These are phyloP conservation scores for Scedosporium boydii DNA, from an alignment of 2,329 filamentous ascomycete species.

Conservation along the genomic window DNA sequence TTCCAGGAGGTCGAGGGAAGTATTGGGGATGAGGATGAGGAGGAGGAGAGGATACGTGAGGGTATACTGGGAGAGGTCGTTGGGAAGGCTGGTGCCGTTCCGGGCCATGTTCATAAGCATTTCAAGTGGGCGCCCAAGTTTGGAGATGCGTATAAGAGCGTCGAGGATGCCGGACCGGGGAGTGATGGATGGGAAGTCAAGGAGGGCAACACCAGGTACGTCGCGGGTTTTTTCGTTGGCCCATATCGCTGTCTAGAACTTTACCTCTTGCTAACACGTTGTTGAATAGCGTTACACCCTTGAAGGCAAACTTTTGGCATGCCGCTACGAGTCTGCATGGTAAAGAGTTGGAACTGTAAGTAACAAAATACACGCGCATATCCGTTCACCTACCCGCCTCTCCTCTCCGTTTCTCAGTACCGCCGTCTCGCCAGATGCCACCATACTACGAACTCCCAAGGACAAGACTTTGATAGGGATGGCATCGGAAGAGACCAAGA, in stretches of 20 bases:
- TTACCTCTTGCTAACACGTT: not conserved
- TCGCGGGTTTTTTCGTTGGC: slow-evolving; percentile 8
- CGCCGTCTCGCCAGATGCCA: not conserved
- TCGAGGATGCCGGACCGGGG: slow-evolving; percentile 68
- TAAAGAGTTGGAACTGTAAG: slow-evolving; percentile 76
- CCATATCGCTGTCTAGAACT: not conserved
- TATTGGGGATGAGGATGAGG: slow-evolving; percentile 55
- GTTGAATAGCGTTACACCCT: slow-evolving; percentile 64
- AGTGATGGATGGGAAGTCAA: slow-evolving; percentile 92
- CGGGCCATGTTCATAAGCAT: slow-evolving; percentile 65
- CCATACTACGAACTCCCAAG: not conserved
- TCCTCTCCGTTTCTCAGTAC: not conserved
- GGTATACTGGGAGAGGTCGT: slow-evolving; percentile 17
- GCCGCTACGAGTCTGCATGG: slow-evolving; percentile 50
- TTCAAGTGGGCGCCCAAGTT: slow-evolving; percentile 94
- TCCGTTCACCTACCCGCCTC: slow-evolving; percentile 8
- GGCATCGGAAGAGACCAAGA: not conserved
- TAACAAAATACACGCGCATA: slow-evolving; percentile 21
- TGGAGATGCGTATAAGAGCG: slow-evolving; percentile 75
- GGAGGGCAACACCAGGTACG: slow-evolving; percentile 75
- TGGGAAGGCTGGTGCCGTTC: slow-evolving; percentile 17
- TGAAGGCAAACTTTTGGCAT: slow-evolving; percentile 91
- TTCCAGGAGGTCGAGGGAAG: slow-evolving; percentile 71
- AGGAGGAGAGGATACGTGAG: slow-evolving; percentile 29
- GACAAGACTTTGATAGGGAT: not conserved